Conservation (phyloP, 805 yeast species). For the Scheffersomyces ergatensis region DNA sequence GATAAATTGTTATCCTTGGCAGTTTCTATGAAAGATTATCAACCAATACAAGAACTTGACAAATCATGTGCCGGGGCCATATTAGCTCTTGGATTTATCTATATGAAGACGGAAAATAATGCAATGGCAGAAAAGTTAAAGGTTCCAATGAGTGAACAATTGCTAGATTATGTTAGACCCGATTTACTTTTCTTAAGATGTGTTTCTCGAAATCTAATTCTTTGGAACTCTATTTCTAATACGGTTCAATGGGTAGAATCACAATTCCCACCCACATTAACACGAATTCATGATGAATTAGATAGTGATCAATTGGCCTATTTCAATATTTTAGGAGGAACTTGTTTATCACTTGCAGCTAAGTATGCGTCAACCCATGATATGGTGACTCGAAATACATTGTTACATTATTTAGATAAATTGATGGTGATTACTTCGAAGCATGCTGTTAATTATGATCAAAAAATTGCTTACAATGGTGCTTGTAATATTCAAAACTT, state of each 20-base stretch:
- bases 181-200: slow-evolving; percentile 68
- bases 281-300: slow-evolving; percentile 29
- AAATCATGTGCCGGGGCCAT: slow-evolving; percentile 73
- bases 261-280: slow-evolving; percentile 51
- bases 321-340: slow-evolving; percentile 70
- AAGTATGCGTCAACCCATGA: slow-evolving; percentile 72
- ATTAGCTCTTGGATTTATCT: slow-evolving; percentile 72
- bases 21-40: slow-evolving; percentile 59
- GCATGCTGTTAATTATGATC: slow-evolving; percentile 53
- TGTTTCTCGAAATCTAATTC: slow-evolving; percentile 59
- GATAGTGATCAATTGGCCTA: slow-evolving; percentile 63
- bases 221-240: slow-evolving; percentile 66
- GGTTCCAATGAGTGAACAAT: slow-evolving; percentile 57
- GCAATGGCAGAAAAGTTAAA: slow-evolving; percentile 59
- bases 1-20: slow-evolving; percentile 61
- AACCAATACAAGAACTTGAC: slow-evolving; percentile 55
- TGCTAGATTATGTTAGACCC: slow-evolving; percentile 73
- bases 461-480: slow-evolving; percentile 51
- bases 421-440: slow-evolving; percentile 42
- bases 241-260: slow-evolving; percentile 53
- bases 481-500: slow-evolving; percentile 57
- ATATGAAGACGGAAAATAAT: slow-evolving; percentile 60
- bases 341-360: slow-evolving; percentile 70
- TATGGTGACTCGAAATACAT: slow-evolving; percentile 48
- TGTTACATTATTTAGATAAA: slow-evolving; percentile 55